Percentiles rank a stretch among this genome's conserved stretches.
Evolutionary conservation across 2,329 filamentous ascomycete species (phyloP).

Genomic region (Exserohilum turcica): DNA sequence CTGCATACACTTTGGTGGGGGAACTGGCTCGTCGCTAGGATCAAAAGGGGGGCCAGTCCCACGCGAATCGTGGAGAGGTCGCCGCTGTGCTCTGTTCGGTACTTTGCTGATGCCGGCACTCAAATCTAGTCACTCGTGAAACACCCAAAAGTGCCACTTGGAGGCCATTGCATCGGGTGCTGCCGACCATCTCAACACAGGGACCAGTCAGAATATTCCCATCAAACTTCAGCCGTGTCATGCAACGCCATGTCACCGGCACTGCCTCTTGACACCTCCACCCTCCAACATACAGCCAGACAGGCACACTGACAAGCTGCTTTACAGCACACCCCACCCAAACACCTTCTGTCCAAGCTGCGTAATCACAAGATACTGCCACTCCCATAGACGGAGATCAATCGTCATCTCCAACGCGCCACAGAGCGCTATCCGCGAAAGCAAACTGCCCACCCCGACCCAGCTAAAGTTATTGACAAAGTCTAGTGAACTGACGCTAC

Average conservation of each 20-base stretch:
- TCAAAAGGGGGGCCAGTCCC: constrained; percentile 2
- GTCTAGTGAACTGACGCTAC: constrained; percentile 16
- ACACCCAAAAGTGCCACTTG: constrained; percentile 11
- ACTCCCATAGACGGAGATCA: constrained; percentile 43
- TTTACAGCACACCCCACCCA: constrained; percentile 44
- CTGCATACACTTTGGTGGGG: neutral
- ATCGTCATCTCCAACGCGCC: constrained; percentile 39
- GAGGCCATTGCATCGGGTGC: constrained; percentile 16
- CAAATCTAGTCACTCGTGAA: constrained; percentile 11
- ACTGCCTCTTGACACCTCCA: neutral
- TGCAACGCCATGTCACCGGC: constrained; percentile 7
- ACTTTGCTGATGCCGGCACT: constrained; percentile 9
- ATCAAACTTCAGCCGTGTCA: neutral
- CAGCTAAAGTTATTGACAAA: constrained; percentile 18
- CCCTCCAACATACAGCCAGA: neutral
- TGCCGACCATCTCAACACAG: neutral
- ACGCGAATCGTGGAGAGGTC: constrained; percentile 4
- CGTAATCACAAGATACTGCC: constrained; percentile 38
- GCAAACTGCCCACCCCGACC: constrained; percentile 27
- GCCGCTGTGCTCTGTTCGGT: constrained; percentile 11
- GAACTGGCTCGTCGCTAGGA: constrained; percentile 1
- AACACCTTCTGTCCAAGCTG: constrained; percentile 37
- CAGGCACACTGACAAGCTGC: neutral
- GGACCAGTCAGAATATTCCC: neutral
- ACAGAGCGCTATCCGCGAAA: constrained; percentile 43